Base-by-base conservation (phyloP, 352 stramenopile species). In the Saprolegnia diclina region DNA sequence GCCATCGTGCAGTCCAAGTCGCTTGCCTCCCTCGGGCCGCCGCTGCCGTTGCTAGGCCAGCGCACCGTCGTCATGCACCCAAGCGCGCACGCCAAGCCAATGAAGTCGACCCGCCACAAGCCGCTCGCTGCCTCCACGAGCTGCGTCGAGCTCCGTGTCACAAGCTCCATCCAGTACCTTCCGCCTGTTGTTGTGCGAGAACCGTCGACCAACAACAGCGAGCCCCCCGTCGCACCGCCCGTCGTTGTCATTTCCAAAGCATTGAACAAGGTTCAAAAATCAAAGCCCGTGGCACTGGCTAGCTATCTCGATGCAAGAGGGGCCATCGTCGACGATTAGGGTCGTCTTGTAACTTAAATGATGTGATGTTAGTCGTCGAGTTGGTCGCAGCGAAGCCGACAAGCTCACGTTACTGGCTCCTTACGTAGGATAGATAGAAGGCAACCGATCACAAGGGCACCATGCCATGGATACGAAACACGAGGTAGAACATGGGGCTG, bases 391-490 rank as follows among this genome's bases (percentile, higher is more conserved):
- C n/a, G n/a, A n/a, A n/a, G n/a, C n/a, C n/a, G n/a, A n/a, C n/a
- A n/a, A n/a, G n/a, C n/a, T n/a, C n/a, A n/a, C n/a, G n/a, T n/a
- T n/a, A n/a, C n/a, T n/a, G n/a, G n/a, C n/a, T n/a, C n/a, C n/a
- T n/a, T n/a, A n/a, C n/a, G n/a, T n/a, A n/a, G n/a, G n/a, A n/a
- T n/a, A n/a, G n/a, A n/a, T n/a, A n/a, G n/a, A n/a, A n/a, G n/a
- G n/a, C n/a, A n/a, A n/a, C n/a, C n/a, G 1, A 52, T 44, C 5
- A 63, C 13, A 48, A n/a, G 42, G 42, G 37, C 44, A 72, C 74
- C 66, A 81, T 77, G n/a, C 88, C 88, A 62, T 92, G 84, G 72
- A 94, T 90, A 79, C 84, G 94, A 65, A 92, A 92, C n/a, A 77
- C 80, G 26, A 94, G 62, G 44, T 83, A 91, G 38, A 87, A 81